Evolutionary conservation across 2,329 filamentous ascomycete genomes (phyloP).

Genomic region (Colletotrichum godetiae): DNA sequence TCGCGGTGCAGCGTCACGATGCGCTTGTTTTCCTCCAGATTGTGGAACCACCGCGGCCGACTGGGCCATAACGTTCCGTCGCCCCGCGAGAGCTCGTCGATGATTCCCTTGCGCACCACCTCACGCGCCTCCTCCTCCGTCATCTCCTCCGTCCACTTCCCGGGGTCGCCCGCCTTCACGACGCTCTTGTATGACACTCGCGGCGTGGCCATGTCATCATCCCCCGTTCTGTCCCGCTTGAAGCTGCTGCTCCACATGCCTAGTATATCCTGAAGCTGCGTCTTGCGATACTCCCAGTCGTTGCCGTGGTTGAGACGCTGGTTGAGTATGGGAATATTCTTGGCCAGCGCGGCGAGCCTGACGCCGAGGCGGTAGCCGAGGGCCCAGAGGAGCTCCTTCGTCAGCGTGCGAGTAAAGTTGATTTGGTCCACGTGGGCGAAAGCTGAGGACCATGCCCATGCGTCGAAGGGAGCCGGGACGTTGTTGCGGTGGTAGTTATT

Average conservation of each 20-base stretch:
- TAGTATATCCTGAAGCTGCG: conserved; percentile 30
- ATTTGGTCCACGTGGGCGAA: conserved; percentile 39
- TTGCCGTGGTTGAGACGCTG: conserved; percentile 27
- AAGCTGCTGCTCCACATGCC: conserved; percentile 31
- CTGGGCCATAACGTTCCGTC: conserved; percentile 54
- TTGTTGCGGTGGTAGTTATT: conserved; percentile 6
- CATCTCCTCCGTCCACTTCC: conserved; percentile 25
- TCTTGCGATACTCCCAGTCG: conserved; percentile 28
- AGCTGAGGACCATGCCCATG: conserved; percentile 38
- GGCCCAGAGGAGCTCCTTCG: conserved; percentile 44
- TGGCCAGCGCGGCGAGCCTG: conserved; percentile 41
- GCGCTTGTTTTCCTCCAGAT: conserved; percentile 34
- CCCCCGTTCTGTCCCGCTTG: not conserved
- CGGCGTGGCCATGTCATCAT: conserved; percentile 9
- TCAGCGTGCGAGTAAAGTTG: conserved; percentile 27
- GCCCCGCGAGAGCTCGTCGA: conserved; percentile 57
- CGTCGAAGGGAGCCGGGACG: conserved; percentile 3
- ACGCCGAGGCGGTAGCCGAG: conserved; percentile 53
- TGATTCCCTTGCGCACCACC: conserved; percentile 48
- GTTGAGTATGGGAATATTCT: conserved; percentile 15
- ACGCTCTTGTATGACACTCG: conserved; percentile 43
- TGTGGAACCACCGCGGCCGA: conserved; percentile 42
- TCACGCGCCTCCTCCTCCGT: conserved; percentile 26
- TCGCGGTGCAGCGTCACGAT: conserved; percentile 42
- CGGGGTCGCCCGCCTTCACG: conserved; percentile 46